Evolutionary conservation across 371 early-diverging fungal genomes (phyloP), one percentile per base, ranked within the genome.

Genomic region (Rhizopus microsporus): DNA sequence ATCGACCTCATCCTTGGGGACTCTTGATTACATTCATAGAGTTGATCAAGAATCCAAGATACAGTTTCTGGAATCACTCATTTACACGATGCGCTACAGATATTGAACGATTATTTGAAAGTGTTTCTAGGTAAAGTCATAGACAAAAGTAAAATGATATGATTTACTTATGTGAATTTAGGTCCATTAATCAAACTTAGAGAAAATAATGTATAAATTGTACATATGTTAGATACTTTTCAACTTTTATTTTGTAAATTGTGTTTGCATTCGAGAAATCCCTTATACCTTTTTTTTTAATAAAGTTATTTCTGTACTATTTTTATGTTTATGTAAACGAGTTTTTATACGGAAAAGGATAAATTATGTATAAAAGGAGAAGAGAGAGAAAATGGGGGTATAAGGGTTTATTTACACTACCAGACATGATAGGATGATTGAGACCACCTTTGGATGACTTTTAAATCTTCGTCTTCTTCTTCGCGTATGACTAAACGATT

Each of bases 1-100:
- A 95, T 73, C 82, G 97, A 33, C 99, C 98, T 17, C 96, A 96
- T 75, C 99, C 99, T 42, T 97, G 97, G 93, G 97, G 97, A 10
- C 78, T 99, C 46, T 75, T 97, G 65, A 93, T 97, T 32, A 96
- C 98, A 1, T 92, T 98, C 69, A 97, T 96, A 56, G 99, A 99
- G 71, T 75, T 99, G 60, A 90, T 96, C 77, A 91, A 93, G 69
- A 95, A 96, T 69, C 94, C 93, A 15, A 77, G 88, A 7, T 94
- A 92, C 74, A 85, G 85, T 51, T 93, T 94, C 81, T 93, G 94
- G 93, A 86, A 86, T 40, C 93, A 92, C 74, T 72, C 80, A 4
- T 89, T 91, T 55, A 88, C 89, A 30, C 77, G 87, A 44, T 82
- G 84, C 53, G 88, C 88, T 39, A 80, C 88, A 8, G 91, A 89